Base-by-base conservation (phyloP, 495 filamentous ascomycete genomes). In the Penicillium coffeae region DNA sequence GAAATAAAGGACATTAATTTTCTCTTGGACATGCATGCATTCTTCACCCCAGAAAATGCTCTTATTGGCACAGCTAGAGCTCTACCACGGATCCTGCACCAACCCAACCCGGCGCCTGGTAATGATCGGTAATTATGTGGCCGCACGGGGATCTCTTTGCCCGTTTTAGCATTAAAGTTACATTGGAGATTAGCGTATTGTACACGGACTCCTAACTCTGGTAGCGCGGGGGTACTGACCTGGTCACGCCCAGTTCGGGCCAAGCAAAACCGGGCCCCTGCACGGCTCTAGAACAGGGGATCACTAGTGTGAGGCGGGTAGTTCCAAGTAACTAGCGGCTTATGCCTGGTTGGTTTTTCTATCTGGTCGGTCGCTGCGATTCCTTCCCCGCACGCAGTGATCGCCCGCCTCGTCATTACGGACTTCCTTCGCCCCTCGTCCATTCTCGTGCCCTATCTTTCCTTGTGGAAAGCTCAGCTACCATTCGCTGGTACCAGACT, bases 71-170 rank as follows among this genome's bases (percentile, higher is more conserved):
- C 42, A 48, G 21, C 27, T 4, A 7, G n/a, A 13, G 21, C 10
- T 37, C 15, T 43, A 33, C 16, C n/a, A 35, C 27, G 34, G 54
- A 52, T 57, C 49, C 32, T 33, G 49, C 20, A 41, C 44, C 44
- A 15, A 43, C 35, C 20, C 48, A 15, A 18, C 37, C 20, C 21
- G 12, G 16, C 12, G 32, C 2, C 27, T 22, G 25, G 21, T 21
- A 18, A 32, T 30, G 20, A n/a, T 12, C 15, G 25, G 39, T 33
- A 19, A 13, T n/a, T 30, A n/a, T n/a, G n/a, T n/a, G n/a, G n/a
- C n/a, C 39, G 16, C 27, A 4, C 4, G 12, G 22, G 57, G 57
- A 56, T 54, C 48, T 15, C 40, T 54, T 60, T 57, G 32, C 57
- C 54, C 25, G 42, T 60, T 60, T 47, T 12, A 56, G 57, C 19